Evolutionary conservation across 1,284 basidiomycete genomes (phyloP), one percentile per base, ranked within the genome.

Genomic region (Leccinum angustisporum): DNA sequence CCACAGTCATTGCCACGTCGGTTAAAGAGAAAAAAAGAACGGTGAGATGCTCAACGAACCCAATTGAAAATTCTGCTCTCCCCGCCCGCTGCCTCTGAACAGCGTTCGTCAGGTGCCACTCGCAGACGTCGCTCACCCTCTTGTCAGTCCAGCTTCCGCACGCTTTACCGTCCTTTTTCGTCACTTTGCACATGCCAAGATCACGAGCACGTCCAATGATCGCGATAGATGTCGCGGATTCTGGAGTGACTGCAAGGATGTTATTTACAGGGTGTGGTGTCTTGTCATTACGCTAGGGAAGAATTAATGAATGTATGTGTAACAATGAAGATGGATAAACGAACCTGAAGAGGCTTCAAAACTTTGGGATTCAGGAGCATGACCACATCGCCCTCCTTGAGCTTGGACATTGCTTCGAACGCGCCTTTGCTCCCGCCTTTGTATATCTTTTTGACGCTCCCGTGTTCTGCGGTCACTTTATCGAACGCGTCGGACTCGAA

Each of bases 101-200:
- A 0, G 93, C 91, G 18, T 82, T 80, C 65, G 92, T 87, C 31
- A 97, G 76, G 76, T 98, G 96, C 75, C 86, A 98, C 55, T 98
- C 94, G 76, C 96, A 98, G 8, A 92, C 87, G 18, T 89, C 86
- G 66, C 88, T 88, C 62, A 89, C 84, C 60, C 86, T 87, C 77
- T 86, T 88, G 76, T 98, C 95, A 60, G 88, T 91, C 95, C 95
- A 98, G 53, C 86, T 83, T 10, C 85, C 85, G 70, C 97, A 98
- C 1, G 82, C 71, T 58, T 88, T 88, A 1, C 95, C 95, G 63
- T 97, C 93, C 50, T 85, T 83, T 71, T 88, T 90, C 48, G 81
- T 73, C 5, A 92, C 93, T 2, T 79, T 80, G 72, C 97, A 99
- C 77, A 87, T 86, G 0, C 93, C 92, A 2, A 98, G 82, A 73